Evolutionary conservation across 352 stramenopile genomes (phyloP).

Genomic region (Globisporangium orthogonon): DNA sequence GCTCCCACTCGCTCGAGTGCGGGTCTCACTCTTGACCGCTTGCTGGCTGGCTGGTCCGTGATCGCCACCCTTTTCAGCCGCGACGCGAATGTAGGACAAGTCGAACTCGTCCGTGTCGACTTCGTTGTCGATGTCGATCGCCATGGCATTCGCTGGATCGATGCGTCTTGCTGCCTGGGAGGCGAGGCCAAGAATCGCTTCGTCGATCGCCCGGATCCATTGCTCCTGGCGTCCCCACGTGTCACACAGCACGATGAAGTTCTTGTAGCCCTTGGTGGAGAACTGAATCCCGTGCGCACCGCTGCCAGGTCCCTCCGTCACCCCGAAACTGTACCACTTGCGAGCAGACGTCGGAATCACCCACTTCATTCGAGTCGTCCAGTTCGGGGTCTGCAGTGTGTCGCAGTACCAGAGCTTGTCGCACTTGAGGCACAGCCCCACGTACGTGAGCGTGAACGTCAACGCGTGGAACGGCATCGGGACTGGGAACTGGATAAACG

Average conservation of each 20-base stretch:
- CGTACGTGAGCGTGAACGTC: slow-evolving; percentile 82
- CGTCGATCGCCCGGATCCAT: slow-evolving; percentile 82
- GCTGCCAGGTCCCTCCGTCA: slow-evolving; percentile 69
- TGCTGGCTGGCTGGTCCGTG: slow-evolving; percentile 1
- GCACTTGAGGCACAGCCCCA: slow-evolving; percentile 81
- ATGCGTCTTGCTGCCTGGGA: slow-evolving; percentile 56
- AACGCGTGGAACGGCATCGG: slow-evolving; percentile 86
- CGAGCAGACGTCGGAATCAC: slow-evolving; percentile 80
- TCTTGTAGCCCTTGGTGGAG: slow-evolving; percentile 87
- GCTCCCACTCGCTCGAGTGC: not conserved
- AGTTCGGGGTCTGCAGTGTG: slow-evolving; percentile 77
- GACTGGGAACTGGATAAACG: slow-evolving; percentile 86
- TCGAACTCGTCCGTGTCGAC: slow-evolving; percentile 76
- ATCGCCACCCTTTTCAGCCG: slow-evolving; percentile 17
- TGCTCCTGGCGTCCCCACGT: slow-evolving; percentile 85
- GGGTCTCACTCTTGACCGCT: slow-evolving; percentile 5
- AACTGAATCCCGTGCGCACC: slow-evolving; percentile 84
- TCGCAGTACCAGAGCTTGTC: slow-evolving; percentile 88
- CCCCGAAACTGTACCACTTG: slow-evolving; percentile 86
- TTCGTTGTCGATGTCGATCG: slow-evolving; percentile 88
- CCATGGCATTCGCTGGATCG: slow-evolving; percentile 62
- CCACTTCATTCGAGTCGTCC: slow-evolving; percentile 87
- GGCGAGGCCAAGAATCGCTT: slow-evolving; percentile 59
- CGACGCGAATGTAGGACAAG: slow-evolving; percentile 31
- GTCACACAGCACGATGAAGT: slow-evolving; percentile 80